phyloP scores from a whole-genome alignment of 345 rosid genomes.

The Salix dunnii region DNA sequence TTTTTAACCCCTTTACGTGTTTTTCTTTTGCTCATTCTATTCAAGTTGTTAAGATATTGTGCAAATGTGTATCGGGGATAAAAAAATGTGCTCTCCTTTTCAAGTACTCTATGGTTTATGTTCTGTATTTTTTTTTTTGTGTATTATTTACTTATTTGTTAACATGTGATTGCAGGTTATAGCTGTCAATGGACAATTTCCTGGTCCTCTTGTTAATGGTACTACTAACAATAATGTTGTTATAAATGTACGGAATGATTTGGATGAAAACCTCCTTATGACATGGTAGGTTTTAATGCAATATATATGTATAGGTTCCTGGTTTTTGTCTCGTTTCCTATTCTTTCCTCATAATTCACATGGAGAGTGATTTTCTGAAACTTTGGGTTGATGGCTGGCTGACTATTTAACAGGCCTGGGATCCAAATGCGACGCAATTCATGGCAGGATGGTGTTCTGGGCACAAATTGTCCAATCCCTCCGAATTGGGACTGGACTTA shows the following conservation, averaged over 20 bases:
- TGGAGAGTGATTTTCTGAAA: background rate
- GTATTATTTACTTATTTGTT: background rate
- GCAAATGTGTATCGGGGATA: background rate
- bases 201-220: constrained; percentile 65
- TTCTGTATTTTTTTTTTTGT: background rate
- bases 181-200: constrained; percentile 70
- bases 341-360: background rate
- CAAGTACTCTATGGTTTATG: background rate
- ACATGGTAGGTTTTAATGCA: constrained; percentile 55
- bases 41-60: background rate
- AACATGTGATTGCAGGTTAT: constrained; percentile 55
- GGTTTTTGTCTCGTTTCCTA: background rate
- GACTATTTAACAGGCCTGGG: constrained; percentile 59
- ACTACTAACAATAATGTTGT: constrained; percentile 77
- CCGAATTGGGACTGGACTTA: constrained; percentile 66
- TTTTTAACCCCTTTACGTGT: background rate
- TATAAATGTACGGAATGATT: constrained; percentile 57
- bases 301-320: background rate
- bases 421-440: constrained; percentile 79
- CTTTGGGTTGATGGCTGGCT: background rate
- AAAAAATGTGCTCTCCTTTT: background rate
- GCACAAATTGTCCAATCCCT: constrained; percentile 85
- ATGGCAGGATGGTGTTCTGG: constrained; percentile 89
- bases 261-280: constrained; percentile 72
- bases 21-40: background rate